These are phyloP conservation scores for Chrysanthemum lavandulifolium DNA, from an alignment of 129 eudicot species.

Conservation along the genomic window DNA sequence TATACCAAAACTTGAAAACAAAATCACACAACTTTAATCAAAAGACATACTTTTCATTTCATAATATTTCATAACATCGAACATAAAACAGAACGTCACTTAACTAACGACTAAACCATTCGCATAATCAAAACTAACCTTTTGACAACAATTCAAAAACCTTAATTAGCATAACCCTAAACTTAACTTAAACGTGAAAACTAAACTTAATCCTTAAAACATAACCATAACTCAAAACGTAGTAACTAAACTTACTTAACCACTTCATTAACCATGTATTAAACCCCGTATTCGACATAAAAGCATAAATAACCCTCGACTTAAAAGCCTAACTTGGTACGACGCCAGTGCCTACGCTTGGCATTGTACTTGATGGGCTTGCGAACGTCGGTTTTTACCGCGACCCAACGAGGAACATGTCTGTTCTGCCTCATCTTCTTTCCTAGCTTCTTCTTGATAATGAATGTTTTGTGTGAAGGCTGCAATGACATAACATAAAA, in stretches of 20 bases:
- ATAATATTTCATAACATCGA: too few species aligned
- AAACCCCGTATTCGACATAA: neutral
- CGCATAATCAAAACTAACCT: too few species aligned
- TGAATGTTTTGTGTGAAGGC: conserved; percentile 91
- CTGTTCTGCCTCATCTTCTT: conserved; percentile 92
- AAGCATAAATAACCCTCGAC: neutral
- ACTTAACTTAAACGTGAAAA: too few species aligned
- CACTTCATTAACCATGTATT: neutral
- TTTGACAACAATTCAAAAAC: too few species aligned
- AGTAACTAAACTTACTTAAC: too few species aligned
- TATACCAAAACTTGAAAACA: neutral
- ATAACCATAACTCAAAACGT: too few species aligned
- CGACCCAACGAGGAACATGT: conserved; percentile 65
- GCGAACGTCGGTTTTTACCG: neutral
- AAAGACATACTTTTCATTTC: too few species aligned
- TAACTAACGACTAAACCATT: too few species aligned
- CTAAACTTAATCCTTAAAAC: too few species aligned
- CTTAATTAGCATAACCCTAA: too few species aligned
- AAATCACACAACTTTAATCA: too few species aligned
- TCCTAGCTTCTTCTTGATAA: conserved; percentile 78
- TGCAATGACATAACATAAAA: neutral
- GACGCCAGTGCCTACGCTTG: conserved; percentile 93
- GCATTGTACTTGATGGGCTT: conserved; percentile 74
- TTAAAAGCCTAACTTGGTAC: conserved; percentile 75
- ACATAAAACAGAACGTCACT: too few species aligned